phyloP scores from a whole-genome alignment of 2,329 filamentous ascomycete genomes.

The Fusarium sambucinum region DNA sequence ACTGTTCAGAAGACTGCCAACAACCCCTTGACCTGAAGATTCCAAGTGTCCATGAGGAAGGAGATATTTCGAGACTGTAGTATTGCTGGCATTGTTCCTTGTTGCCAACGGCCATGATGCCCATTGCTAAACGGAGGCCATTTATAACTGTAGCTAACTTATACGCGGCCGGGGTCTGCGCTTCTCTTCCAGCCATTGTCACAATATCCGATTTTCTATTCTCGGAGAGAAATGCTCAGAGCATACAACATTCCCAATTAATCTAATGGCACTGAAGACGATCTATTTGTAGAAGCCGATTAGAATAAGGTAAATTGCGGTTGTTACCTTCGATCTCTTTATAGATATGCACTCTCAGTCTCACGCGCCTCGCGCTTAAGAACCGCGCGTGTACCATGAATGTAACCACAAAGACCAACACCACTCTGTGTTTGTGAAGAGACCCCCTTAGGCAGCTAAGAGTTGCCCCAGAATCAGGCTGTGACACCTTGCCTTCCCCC shows the following conservation, averaged over 20 bases:
- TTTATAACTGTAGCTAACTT: background rate
- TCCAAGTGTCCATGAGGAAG: background rate
- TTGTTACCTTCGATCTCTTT: too few relatives aligned
- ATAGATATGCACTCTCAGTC: background rate
- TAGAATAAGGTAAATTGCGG: background rate
- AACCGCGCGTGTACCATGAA: slow-evolving; percentile 7
- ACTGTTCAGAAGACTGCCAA: background rate
- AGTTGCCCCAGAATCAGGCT: background rate
- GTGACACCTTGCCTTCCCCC: background rate
- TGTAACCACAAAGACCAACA: slow-evolving; percentile 10
- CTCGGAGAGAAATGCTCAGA: background rate
- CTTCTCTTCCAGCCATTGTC: background rate
- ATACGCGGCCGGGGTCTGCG: background rate
- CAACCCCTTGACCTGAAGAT: background rate
- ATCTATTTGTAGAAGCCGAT: background rate
- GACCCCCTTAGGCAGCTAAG: background rate
- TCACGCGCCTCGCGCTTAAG: slow-evolving; percentile 1
- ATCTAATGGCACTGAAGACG: background rate
- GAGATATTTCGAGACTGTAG: background rate
- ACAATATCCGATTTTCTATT: background rate
- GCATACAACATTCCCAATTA: background rate
- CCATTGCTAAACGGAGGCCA: background rate
- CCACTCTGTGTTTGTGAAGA: background rate
- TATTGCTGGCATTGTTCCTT: background rate
- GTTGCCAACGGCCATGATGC: background rate